Evolutionary conservation across 768 basidiomycete genomes (phyloP), one percentile per base, ranked within the genome.

Genomic region (Mycena olivaceomarginata): DNA sequence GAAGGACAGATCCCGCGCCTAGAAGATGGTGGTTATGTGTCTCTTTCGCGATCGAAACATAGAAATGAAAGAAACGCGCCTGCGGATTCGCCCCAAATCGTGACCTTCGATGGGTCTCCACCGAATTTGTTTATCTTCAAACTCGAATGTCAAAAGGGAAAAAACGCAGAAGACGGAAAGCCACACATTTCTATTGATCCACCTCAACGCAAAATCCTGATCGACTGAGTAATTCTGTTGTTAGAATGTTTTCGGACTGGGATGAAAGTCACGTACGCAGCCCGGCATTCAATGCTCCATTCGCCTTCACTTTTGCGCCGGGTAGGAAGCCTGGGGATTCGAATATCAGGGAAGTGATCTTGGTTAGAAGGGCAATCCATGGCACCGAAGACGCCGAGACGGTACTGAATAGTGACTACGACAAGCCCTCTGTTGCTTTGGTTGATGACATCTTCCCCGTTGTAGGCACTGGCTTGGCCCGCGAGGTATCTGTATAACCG

Each of bases 251-350:
- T 59, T 6, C 18, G 18, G 22, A 65, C 22, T n/a, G 40, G 22
- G 9, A 62, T 11, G 9, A n/a, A 48, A 46, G 11, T 43, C 11
- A 13, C 76, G 48, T 65, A 70, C 81, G 81, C n/a, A 86, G 59
- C 43, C 85, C 85, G 9, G 84, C 84, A 22, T 85, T 85, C 67
- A 84, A 77, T 0, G 59, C 80, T 6, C 85, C 85, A 10, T 81
- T 77, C 5, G 76, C 65, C 64, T 85, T 83, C 3, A 85, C 82
- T 8, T 70, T 73, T 45, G 68, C 45, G 12, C 85, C 84, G 16
- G 85, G 20, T 15, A 85, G 77, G 75, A 85, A 85, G 2, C 85
- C 84, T 83, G 70, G 41, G 9, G 43, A 6, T n/a, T 9, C 4
- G 20, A 13, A 39, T 10, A 5, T 69, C 25, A 41, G 16, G 31